Base-by-base conservation (phyloP, 2,329 filamentous ascomycete species). In the Biscogniauxia marginata region DNA sequence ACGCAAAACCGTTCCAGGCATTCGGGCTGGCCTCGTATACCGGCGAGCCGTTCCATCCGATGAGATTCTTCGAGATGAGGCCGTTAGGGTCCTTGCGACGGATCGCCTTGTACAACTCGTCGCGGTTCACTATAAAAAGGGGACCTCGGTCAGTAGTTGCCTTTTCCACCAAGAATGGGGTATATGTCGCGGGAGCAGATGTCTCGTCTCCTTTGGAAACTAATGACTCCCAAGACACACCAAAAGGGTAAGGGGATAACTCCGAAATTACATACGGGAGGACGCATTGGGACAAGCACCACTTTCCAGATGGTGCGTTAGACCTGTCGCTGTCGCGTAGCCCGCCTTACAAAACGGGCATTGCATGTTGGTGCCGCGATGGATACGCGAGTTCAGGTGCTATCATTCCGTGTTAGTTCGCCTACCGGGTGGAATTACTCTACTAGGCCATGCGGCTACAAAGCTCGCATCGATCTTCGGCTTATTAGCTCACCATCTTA, bases 241-340 rank as follows among this genome's bases (percentile, higher is more conserved):
- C n/a, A n/a, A n/a, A n/a, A n/a, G n/a, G n/a, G n/a, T n/a, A n/a
- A n/a, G n/a, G n/a, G n/a, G n/a, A n/a, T n/a, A n/a, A n/a, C n/a
- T n/a, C n/a, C n/a, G n/a, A n/a, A n/a, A n/a, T n/a, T n/a, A n/a
- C n/a, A n/a, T n/a, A n/a, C n/a, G n/a, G n/a, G n/a, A n/a, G n/a
- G n/a, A n/a, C n/a, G n/a, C n/a, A n/a, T n/a, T n/a, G n/a, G 75
- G 75, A 51, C 85, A 88, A 0, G 73, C 68, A n/a, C 79, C 79
- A 0, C 63, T 70, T 60, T 88, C 85, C 0, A 88, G 68, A 59
- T 88, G 83, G 64, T 84, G 74, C 0, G 73, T 65, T 4, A 87
- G 61, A 3, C 83, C 84, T 1, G 79, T 82, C 1, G 83, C 82
- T 0, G 79, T 78, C 8, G 76, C 70, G 58, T 75, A 83, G 2